Base-by-base conservation (phyloP, 2,329 filamentous ascomycete species). In the Cordyceps cicadae region DNA sequence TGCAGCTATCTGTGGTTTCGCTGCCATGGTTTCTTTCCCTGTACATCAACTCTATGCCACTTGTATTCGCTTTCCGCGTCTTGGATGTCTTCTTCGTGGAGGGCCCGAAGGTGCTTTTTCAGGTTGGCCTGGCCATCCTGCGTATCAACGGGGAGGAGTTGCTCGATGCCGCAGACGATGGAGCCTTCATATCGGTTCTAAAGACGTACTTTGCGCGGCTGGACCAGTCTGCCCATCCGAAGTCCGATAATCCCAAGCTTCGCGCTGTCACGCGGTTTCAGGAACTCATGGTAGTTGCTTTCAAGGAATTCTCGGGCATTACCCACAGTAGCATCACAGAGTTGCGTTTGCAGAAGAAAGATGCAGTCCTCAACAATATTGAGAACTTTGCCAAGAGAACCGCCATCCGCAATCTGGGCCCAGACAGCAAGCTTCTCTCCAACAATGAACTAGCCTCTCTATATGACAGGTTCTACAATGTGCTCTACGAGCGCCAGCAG, bases 1-100 rank as follows among this genome's bases (percentile, higher is more conserved):
- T 99, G 24, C 95, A 99, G 73, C 84, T 99, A 21, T 97, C 94
- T 0, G 94, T 99, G 39, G 94, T 97, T 17, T 97, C 93, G 11
- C 81, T 99, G 49, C 94, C 94, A 3, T 99, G 94, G 94, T 99
- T 99, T 72, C 81, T 99, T 60, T 97, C 93, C 5, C 81, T 99
- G 19, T 99, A 97, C 75, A 95, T 99, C 79, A 99, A 99, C 81
- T 97, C 93, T 1, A 99, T 99, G 94, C 94, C 94, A 5, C 80
- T 99, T 17, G 92, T 97, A 1, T 99, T 97, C 74, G 94, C 94
- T 51, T 99, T 97, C 74, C 85, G 94, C 60, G 94, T 99, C 54
- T 76, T 99, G 64, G 94, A 99, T 69, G 93, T 99, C 54, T 99
- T 99, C 78, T 99, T 99, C 75, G 85, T 99, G 46, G 94, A 99